Evolutionary conservation across 2,329 filamentous ascomycete species (phyloP), one percentile per base, ranked within the genome.

Genomic region (Trichophyton benhamiae): DNA sequence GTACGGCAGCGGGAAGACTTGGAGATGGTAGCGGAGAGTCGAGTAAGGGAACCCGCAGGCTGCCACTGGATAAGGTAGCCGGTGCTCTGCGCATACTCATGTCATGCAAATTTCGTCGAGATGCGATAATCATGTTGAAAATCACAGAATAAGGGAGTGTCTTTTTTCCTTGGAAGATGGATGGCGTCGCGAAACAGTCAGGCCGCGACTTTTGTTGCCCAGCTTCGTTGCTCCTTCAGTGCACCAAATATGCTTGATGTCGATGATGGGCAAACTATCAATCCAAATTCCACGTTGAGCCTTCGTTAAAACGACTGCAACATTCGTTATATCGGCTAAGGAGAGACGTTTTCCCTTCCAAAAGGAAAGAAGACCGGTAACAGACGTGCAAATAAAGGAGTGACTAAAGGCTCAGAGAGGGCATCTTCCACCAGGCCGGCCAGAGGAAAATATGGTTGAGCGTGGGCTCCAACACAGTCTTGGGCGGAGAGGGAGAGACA

Each of bases 21-120:
- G 87, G 87, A 1, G 86, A 92, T 38, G 82, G 82, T 3, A 87
- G 86, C 27, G 87, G 88, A 27, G 83, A 85, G 72, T 83, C 85
- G 66, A 86, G 76, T 44, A 88, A 79, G 65, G 84, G 38, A 80
- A 86, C 27, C 79, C 86, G 58, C 82, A 82, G 25, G 82, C 69
- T 72, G 80, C 66, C 85, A 82, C 64, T 78, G 83, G 86, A 67
- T 20, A 69, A 60, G 38, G 69, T 59, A 59, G 64, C 62, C 17
- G 65, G 64, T 3, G 65, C 66, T 57, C 68, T 64, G 17, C 68
- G 66, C 20, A 68, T 49, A 59, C 65, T 64, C 64, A 68, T 65
- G 33, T 62, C 70, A 11, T 70, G 69, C 42, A 68, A 68, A 57
- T 65, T 68, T 59, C 68, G 67, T 59, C 70, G 67, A 42, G 69